A percentile compares a stretch with the other conserved stretches of the same genome.
phyloP scores from a whole-genome alignment of 1,284 basidiomycete genomes.

The Trametes pubescens region DNA sequence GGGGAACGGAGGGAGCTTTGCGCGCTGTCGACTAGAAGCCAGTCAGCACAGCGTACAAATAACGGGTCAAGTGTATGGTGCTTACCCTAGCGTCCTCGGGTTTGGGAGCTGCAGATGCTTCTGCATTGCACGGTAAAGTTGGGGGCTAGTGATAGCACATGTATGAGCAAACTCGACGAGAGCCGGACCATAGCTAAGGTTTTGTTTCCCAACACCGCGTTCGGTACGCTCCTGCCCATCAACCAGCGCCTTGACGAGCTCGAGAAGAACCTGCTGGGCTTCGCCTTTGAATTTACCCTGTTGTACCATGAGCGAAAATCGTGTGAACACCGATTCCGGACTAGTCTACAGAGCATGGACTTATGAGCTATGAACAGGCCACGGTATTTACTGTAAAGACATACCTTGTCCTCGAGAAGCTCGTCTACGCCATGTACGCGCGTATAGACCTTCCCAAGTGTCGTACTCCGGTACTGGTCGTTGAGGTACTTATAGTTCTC shows the following conservation, averaged over 20 bases:
- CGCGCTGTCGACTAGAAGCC: background rate
- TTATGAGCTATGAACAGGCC: too few species aligned
- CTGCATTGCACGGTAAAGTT: slow-evolving; percentile 37
- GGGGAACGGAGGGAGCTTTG: slow-evolving; percentile 28
- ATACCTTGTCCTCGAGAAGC: background rate
- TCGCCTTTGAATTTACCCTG: slow-evolving; percentile 16
- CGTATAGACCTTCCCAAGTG: background rate
- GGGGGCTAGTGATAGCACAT: slow-evolving; percentile 39
- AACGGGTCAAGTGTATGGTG: background rate
- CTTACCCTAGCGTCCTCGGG: slow-evolving; percentile 37
- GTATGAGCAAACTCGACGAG: slow-evolving; percentile 43
- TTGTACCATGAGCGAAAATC: slow-evolving; percentile 13
- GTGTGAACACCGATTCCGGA: slow-evolving; percentile 29
- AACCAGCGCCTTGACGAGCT: slow-evolving; percentile 44
- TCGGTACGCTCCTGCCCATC: slow-evolving; percentile 36
- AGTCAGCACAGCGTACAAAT: slow-evolving; percentile 16
- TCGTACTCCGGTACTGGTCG: slow-evolving; percentile 8
- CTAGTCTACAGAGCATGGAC: slow-evolving; percentile 28
- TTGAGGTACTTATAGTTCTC: slow-evolving; percentile 13
- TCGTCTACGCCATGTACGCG: background rate
- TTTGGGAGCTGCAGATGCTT: slow-evolving; percentile 38
- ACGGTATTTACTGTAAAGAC: too few species aligned
- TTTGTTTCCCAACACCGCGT: slow-evolving; percentile 47
- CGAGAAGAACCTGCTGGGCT: slow-evolving; percentile 37
- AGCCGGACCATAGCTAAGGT: slow-evolving; percentile 45